phyloP scores from a whole-genome alignment of 345 rosid genomes.

The Eucalyptus shirleyi region DNA sequence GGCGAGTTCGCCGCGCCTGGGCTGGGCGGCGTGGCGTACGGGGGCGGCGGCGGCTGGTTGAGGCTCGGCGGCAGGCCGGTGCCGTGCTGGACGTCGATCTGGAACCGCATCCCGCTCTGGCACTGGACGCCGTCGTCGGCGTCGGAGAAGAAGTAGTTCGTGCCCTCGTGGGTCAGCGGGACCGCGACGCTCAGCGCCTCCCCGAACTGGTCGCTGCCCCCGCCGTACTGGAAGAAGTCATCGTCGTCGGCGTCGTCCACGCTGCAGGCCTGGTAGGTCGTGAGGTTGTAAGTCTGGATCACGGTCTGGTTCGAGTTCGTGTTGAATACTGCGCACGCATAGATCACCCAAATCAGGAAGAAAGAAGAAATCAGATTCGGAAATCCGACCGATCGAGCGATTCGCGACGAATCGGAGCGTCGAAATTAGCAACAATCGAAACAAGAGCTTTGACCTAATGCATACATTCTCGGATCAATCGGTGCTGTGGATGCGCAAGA shows the following conservation, averaged over 20 bases:
- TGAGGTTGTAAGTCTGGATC: constrained; percentile 40
- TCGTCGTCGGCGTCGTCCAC: constrained; percentile 20
- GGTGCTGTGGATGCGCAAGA: background rate
- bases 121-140: constrained; percentile 44
- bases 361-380: background rate
- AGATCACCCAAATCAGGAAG: background rate
- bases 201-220: constrained; percentile 20
- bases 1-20: constrained; percentile 16
- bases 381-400: background rate
- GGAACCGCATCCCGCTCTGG: constrained; percentile 40
- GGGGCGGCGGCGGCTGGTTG: constrained; percentile 64
- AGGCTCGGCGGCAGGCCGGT: constrained; percentile 57
- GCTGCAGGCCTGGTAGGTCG: constrained; percentile 32
- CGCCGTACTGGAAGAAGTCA: constrained; percentile 30
- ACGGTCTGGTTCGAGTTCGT: constrained; percentile 48
- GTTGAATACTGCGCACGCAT: constrained; percentile 21
- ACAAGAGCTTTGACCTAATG: background rate
- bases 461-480: background rate
- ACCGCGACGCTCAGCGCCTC: constrained; percentile 17
- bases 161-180: constrained; percentile 34
- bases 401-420: background rate
- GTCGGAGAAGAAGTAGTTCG: constrained; percentile 49
- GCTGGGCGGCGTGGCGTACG: constrained; percentile 33
- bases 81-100: constrained; percentile 39
- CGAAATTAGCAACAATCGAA: background rate